Base-by-base conservation (phyloP, 2,329 filamentous ascomycete species). In the Daldinia eschscholtzii region DNA sequence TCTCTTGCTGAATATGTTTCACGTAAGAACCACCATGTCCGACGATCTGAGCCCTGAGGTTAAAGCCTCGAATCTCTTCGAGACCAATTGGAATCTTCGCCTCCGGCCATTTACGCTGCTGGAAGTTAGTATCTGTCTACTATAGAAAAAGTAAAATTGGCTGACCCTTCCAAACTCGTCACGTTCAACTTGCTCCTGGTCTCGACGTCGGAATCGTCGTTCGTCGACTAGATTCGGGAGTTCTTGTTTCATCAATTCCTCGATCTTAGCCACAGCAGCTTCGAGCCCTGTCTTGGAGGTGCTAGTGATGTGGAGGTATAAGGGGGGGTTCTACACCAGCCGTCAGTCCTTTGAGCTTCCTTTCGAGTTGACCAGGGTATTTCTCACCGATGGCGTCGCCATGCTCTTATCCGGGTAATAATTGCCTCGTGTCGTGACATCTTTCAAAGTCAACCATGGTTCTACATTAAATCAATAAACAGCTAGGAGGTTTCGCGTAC, bases 401-500 rank as follows among this genome's bases (percentile, higher is more conserved):
- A 99, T 96, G 84, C 88, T 94, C 84, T 98, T 98, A 82, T 98
- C 97, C 1, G 96, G 96, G 76, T 96, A 97, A 80, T 98, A 99
- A 79, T 91, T 95, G 83, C 96, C 96, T 79, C 95, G 92, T 67
- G 95, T 98, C 56, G 96, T 99, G 86, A 99, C 93, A 94, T 99
- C 96, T 98, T 94, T 82, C 83, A 82, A 80, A 81, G 85, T 89
- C 84, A 89, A 88, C 79, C 82, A 88, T 81, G 79, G 81, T 81
- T 84, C 84, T 83, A 80, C 83, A 82, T 76, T 80, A 76, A 81
- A 78, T 78, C 73, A 80, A 81, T 76, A 82, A 82, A 81, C 77
- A 80, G 81, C 82, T 80, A 81, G 82, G 80, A 84, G 82, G 83
- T 84, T 81, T 83, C 86, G 89, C 94, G 91, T 99, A 99, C 96